These are phyloP conservation scores for Moesziomyces antarcticus DNA, from an alignment of 1,284 basidiomycete genomes.

Conservation along the genomic window DNA sequence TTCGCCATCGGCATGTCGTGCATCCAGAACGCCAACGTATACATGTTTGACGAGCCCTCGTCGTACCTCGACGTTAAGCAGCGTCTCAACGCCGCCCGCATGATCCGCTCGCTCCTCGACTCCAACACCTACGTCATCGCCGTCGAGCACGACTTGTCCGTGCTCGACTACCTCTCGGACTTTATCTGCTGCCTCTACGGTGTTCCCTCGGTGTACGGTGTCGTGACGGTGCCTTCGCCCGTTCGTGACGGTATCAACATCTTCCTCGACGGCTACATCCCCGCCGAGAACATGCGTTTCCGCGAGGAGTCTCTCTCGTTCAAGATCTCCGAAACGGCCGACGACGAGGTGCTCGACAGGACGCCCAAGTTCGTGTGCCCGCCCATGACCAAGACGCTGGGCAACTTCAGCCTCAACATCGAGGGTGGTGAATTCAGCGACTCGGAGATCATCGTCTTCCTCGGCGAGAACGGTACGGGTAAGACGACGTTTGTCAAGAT, in stretches of 20 bases:
- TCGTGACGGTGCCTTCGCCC: constrained; percentile 65
- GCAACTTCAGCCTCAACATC: constrained; percentile 64
- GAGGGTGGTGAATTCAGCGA: constrained; percentile 65
- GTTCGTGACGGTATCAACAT: constrained; percentile 68
- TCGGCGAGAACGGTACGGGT: constrained; percentile 67
- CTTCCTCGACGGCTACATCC: constrained; percentile 67
- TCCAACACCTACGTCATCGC: constrained; percentile 67
- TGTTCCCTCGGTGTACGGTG: constrained; percentile 67
- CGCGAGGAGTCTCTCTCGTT: constrained; percentile 66
- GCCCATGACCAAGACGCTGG: constrained; percentile 66
- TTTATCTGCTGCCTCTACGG: constrained; percentile 68
- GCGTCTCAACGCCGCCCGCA: constrained; percentile 66
- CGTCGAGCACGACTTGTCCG: constrained; percentile 67
- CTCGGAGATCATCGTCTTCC: constrained; percentile 67
- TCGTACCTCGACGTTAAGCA: constrained; percentile 68
- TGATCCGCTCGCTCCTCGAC: constrained; percentile 65
- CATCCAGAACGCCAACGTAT: constrained; percentile 67
- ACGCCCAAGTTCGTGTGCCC: constrained; percentile 61
- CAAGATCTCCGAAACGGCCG: constrained; percentile 67
- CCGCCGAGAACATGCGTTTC: constrained; percentile 68
- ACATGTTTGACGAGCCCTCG: constrained; percentile 68
- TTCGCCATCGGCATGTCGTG: constrained; percentile 68
- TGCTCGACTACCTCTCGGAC: constrained; percentile 67
- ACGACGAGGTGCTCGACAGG: constrained; percentile 61
- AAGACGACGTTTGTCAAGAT: constrained; percentile 68